Percentiles rank a stretch among this genome's conserved stretches.
phyloP scores from a whole-genome alignment of 2,329 filamentous ascomycete species.

The Nannizziopsis barbatae region DNA sequence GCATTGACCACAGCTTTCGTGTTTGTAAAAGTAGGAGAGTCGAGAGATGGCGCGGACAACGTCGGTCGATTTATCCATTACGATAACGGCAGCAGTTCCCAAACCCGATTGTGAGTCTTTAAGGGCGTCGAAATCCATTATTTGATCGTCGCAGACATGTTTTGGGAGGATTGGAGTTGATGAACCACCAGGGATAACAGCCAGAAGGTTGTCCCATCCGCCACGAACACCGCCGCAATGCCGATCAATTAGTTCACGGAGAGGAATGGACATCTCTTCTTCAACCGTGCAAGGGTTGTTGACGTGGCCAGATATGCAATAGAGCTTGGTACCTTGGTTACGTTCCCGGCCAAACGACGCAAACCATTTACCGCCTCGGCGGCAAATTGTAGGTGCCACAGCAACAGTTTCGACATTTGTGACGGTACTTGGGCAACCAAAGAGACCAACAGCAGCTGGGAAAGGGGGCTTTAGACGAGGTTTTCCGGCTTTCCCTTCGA shows the following conservation, averaged over 20 bases:
- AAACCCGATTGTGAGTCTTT: constrained; percentile 98
- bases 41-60: constrained; percentile 88
- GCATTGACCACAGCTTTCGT: constrained; percentile 97
- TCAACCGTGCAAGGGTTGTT: constrained; percentile 98
- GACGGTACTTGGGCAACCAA: constrained; percentile 94
- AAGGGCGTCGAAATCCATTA: constrained; percentile 98
- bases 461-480: constrained; percentile 97
- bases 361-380: constrained; percentile 88
- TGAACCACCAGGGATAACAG: constrained; percentile 89
- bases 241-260: constrained; percentile 92
- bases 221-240: constrained; percentile 95
- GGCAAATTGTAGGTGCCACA: constrained; percentile 89
- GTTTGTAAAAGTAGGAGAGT: constrained; percentile 92
- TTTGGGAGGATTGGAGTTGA: constrained; percentile 94
- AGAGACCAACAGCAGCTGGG: constrained; percentile 91
- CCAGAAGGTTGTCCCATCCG: constrained; percentile 95
- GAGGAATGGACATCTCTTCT: constrained; percentile 97
- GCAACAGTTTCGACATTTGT: constrained; percentile 97
- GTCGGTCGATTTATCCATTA: constrained; percentile 97
- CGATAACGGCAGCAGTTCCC: constrained; percentile 92
- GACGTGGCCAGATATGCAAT: constrained; percentile 95
- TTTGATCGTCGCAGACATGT: constrained; percentile 76
- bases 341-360: constrained; percentile 86
- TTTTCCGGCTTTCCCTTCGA: constrained; percentile 98
- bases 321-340: constrained; percentile 95